phyloP scores from a whole-genome alignment of 2,329 filamentous ascomycete species.

The Beauveria varroae region DNA sequence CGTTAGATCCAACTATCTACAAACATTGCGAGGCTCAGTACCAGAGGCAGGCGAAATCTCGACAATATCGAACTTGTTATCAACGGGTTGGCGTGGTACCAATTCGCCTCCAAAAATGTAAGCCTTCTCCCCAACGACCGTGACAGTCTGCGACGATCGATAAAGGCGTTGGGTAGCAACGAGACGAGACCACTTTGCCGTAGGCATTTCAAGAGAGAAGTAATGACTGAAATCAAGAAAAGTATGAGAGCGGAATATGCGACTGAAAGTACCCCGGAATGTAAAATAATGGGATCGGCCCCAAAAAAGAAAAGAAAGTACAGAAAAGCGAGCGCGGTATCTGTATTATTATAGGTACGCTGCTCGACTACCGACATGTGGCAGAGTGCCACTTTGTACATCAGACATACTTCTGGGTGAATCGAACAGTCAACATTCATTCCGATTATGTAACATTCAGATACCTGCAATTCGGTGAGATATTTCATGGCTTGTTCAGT shows the following conservation, averaged over 20 bases:
- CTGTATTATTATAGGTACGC: too few relatives aligned
- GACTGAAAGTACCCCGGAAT: neutral
- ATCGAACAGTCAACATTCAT: neutral
- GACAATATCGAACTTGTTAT: constrained; percentile 38
- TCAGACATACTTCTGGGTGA: too few relatives aligned
- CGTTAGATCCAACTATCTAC: neutral
- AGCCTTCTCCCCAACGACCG: constrained; percentile 29
- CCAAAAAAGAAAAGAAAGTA: neutral
- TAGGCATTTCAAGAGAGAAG: constrained; percentile 3
- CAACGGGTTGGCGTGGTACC: constrained; percentile 40
- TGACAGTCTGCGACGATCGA: constrained; percentile 42
- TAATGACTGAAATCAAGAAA: neutral
- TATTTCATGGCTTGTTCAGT: neutral
- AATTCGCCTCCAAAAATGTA: constrained; percentile 47
- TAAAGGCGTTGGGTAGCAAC: constrained; percentile 26
- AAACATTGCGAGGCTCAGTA: neutral
- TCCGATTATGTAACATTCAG: constrained; percentile 5
- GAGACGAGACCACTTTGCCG: neutral
- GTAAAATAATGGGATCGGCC: neutral
- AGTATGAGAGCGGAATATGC: neutral
- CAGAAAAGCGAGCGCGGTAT: too few relatives aligned
- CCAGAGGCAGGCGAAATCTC: constrained; percentile 17
- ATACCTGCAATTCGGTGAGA: neutral
- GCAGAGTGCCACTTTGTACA: neutral
- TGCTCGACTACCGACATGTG: too few relatives aligned